Evolutionary conservation across 1,284 basidiomycete genomes (phyloP), one percentile per base, ranked within the genome.

Genomic region (Peniophora sp.): DNA sequence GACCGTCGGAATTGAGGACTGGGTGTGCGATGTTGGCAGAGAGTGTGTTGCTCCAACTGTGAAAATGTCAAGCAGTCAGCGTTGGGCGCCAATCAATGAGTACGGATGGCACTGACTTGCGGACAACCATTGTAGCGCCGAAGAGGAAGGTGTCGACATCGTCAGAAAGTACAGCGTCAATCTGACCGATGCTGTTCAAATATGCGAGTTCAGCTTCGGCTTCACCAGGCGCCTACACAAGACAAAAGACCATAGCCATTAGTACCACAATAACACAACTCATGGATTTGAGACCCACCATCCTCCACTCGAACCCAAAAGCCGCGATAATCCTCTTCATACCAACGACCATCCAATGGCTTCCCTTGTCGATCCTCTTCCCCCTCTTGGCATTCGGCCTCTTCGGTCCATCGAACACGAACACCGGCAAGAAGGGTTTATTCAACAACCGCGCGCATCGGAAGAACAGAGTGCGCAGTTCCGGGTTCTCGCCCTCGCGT

Each of bases 161-260:
- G 67, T 98, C 95, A 0, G 93, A 92, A 34, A 97, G 71, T 10
- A 98, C 80, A 0, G 85, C 92, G 62, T 99, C 96, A 49, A 98
- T 87, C 50, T 88, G 67, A 0, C 91, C 92, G 32, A 85, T 78
- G 3, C 73, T 70, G 59, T 92, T 93, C 55, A 98, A 73, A 54
- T 87, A 85, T 0, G 96, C 96, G 1, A 99, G 74, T 62, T 99
- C 96, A 0, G 96, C 96, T 66, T 99, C 96, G 0, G 96, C 96
- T 67, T 98, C 96, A 10, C 92, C 96, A 0, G 91, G 91, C 3
- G 96, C 96, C 81, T 88, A 54, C 3, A 15, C n/a, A n/a, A n/a
- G n/a, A n/a, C n/a, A n/a, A n/a, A n/a, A 37, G 12, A 2, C n/a
- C 37, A n/a, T n/a, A 41, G 2, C 35, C 42, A 53, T 39, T 5